Evolutionary conservation across 2,329 filamentous ascomycete genomes (phyloP), one percentile per base, ranked within the genome.

Genomic region (Stenocarpella maydis): DNA sequence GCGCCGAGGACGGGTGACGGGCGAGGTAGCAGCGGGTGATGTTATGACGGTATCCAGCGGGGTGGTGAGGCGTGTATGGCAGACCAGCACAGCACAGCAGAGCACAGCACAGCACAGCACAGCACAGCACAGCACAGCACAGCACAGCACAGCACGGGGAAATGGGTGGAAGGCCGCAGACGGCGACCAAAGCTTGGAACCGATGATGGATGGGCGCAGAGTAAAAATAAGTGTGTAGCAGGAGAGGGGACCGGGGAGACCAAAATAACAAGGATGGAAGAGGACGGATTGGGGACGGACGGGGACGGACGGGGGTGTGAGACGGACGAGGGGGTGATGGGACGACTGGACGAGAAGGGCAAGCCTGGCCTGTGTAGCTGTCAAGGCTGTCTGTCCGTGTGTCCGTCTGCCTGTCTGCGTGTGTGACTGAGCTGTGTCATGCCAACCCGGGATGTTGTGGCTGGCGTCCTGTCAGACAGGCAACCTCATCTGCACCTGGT

Each of bases 201-300:
- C 31, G 31, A 12, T 26, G n/a, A 28, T 28, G 64, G n/a, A 49
- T 58, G 41, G 52, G 31, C 64, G 34, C 63, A 26, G 28, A 28
- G 52, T 49, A 67, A 58, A 67, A 67, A 58, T 49, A 67, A 65
- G 49, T 65, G 49, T 65, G 49, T 54, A 45, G 63, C 63, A 65
- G 63, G 34, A 31, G 63, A 65, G 63, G 63, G 63, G 54, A 31
- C 63, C 54, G 54, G 63, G 63, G 31, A 54, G 54, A 24, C 43
- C n/a, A 34, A 6, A 14, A 14, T 6, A 9, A 19, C 50, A 53
- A 43, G 43, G 55, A 61, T 61, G 55, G 55, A 41, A 61, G 55
- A 28, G 41, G 55, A 61, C 34, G 55, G 55, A 61, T 61, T 34
- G 55, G 24, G 26, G 54, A 41, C 24, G 41, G 24, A 39, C n/a